Conservation (phyloP, 805 yeast genomes). For the Kuraishia capsulata region DNA sequence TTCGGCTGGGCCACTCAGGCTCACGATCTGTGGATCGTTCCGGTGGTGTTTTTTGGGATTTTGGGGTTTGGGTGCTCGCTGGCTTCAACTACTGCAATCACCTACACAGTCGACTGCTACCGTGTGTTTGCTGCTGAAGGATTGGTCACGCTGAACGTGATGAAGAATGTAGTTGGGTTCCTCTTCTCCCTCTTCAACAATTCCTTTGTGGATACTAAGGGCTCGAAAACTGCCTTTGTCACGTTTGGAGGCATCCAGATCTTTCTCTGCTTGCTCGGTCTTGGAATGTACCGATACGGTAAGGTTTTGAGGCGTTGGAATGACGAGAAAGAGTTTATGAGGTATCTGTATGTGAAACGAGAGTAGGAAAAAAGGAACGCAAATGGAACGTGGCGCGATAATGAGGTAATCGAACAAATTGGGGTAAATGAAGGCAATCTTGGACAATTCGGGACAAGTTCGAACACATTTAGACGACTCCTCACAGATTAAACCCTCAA, state of each 20-base stretch:
- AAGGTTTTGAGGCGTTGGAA: slow-evolving; percentile 42
- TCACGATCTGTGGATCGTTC: slow-evolving; percentile 45
- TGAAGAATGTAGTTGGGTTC: slow-evolving; percentile 47
- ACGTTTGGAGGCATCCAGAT: slow-evolving; percentile 45
- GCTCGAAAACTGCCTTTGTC: slow-evolving; percentile 37
- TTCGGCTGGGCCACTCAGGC: slow-evolving; percentile 50
- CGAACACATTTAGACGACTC: no score
- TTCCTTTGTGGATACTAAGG: slow-evolving; percentile 28
- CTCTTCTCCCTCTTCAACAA: slow-evolving; percentile 49
- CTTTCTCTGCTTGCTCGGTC: slow-evolving; percentile 34
- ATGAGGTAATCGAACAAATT: no score
- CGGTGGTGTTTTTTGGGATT: slow-evolving; percentile 45
- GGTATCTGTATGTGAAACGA: slow-evolving; percentile 20
- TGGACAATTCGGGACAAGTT: no score
- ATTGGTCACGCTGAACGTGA: slow-evolving; percentile 44
- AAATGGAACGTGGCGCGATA: not conserved
- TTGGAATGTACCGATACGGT: slow-evolving; percentile 48
- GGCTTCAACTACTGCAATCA: slow-evolving; percentile 53
- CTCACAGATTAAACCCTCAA: no score
- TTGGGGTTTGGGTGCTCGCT: slow-evolving; percentile 52
- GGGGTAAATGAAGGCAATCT: no score
- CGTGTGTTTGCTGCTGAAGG: slow-evolving; percentile 50
- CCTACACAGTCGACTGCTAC: slow-evolving; percentile 50
- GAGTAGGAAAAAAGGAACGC: not conserved
- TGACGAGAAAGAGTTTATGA: slow-evolving; percentile 34